phyloP scores from a whole-genome alignment of 2,329 filamentous ascomycete genomes.

The Conoideocrella luteorostrata region DNA sequence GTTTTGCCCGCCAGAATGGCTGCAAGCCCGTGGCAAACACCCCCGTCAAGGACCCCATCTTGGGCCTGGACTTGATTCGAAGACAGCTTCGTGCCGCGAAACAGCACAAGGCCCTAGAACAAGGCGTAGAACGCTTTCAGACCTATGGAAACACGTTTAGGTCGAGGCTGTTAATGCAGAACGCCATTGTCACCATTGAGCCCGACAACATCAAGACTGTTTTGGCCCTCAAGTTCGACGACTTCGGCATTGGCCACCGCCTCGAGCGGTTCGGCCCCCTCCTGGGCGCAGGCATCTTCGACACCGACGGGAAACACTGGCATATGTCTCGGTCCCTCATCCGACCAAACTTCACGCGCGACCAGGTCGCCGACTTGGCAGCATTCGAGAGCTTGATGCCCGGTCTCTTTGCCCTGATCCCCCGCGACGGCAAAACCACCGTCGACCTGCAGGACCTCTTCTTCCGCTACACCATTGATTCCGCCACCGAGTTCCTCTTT shows the following conservation, averaged over 20 bases:
- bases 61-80: conserved; percentile 6
- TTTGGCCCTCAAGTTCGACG: conserved; percentile 19
- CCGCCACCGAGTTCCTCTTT: conserved; percentile 52
- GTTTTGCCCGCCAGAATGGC: conserved; percentile 4
- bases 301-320: conserved; percentile 18
- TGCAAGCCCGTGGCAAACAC: conserved; percentile 3
- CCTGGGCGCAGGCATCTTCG: conserved; percentile 34
- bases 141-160: conserved; percentile 3
- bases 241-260: conserved; percentile 16
- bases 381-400: conserved; percentile 27
- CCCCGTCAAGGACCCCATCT: conserved; percentile 1
- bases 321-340: conserved; percentile 31
- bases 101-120: conserved; percentile 5
- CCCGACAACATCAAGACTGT: conserved; percentile 23
- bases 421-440: conserved; percentile 22
- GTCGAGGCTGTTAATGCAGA: neutral
- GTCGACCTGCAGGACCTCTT: conserved; percentile 41
- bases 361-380: conserved; percentile 36
- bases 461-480: conserved; percentile 43
- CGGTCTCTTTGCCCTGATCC: conserved; percentile 22
- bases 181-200: conserved; percentile 16
- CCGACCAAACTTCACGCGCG: conserved; percentile 33
- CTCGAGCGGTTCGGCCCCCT: conserved; percentile 27
- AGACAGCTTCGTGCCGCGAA: neutral
- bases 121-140: neutral